A percentile compares a stretch with the other conserved stretches of the same genome.
phyloP scores from a whole-genome alignment of 805 yeast species.

The Schwanniomyces polymorphus region DNA sequence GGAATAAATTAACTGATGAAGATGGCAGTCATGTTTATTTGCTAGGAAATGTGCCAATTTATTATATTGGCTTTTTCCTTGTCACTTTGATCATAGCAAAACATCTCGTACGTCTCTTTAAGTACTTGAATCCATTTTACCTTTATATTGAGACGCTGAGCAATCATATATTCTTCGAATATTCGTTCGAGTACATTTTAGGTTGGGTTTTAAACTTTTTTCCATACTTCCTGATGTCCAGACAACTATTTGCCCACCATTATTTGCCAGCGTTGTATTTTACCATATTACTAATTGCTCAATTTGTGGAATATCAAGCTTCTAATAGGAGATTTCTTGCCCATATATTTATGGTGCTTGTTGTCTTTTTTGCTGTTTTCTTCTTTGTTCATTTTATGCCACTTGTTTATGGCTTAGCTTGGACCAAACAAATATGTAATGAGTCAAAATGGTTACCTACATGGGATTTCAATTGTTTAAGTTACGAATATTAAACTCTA shows the following conservation, averaged over 20 bases:
- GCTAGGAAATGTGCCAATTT: slow-evolving; percentile 63
- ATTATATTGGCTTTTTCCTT: slow-evolving; percentile 44
- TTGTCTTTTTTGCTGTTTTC: slow-evolving; percentile 16
- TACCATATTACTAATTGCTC: slow-evolving; percentile 44
- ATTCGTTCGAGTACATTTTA: slow-evolving; percentile 37
- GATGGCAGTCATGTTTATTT: slow-evolving; percentile 47
- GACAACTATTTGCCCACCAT: slow-evolving; percentile 44
- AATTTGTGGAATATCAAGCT: slow-evolving; percentile 42
- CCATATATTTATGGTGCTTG: slow-evolving; percentile 14
- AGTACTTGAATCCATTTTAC: slow-evolving; percentile 31
- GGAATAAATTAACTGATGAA: slow-evolving; percentile 19
- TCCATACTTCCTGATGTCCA: slow-evolving; percentile 50
- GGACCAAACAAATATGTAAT: slow-evolving; percentile 46
- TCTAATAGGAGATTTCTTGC: slow-evolving; percentile 27
- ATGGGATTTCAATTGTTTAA: slow-evolving; percentile 48
- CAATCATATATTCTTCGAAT: slow-evolving; percentile 14
- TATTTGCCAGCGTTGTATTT: slow-evolving; percentile 54
- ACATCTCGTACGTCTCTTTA: slow-evolving; percentile 18
- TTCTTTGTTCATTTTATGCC: slow-evolving; percentile 37
- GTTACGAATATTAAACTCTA: slow-evolving; percentile 10
- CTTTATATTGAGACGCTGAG: slow-evolving; percentile 11
- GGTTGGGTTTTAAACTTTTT: slow-evolving; percentile 61
- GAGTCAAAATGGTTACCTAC: slow-evolving; percentile 29
- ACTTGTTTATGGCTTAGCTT: slow-evolving; percentile 45
- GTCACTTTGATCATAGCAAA: slow-evolving; percentile 25